phyloP scores from a whole-genome alignment of 2,329 filamentous ascomycete species.

The Fusarium newnesense region DNA sequence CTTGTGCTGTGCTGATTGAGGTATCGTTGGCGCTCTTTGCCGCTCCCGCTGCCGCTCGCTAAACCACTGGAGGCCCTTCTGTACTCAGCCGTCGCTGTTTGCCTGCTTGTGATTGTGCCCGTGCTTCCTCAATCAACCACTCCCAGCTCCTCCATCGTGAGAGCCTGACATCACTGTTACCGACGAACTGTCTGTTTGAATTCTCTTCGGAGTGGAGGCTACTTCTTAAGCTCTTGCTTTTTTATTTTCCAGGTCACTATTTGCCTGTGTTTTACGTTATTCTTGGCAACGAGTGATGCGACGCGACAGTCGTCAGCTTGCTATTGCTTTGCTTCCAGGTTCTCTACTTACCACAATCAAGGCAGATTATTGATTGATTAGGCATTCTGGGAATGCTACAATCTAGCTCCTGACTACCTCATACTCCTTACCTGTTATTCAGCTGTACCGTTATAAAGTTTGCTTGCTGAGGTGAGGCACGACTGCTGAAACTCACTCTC shows the following conservation, averaged over 20 bases:
- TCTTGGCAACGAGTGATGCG: conserved; percentile 11
- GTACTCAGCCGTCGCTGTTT: not conserved
- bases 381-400: conserved; percentile 33
- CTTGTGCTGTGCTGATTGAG: not conserved
- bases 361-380: conserved; percentile 7
- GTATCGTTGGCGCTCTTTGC: conserved; percentile 15
- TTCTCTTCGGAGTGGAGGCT: not conserved
- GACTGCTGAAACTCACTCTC: conserved; percentile 20
- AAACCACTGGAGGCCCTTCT: conserved; percentile 4
- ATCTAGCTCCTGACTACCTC: not conserved
- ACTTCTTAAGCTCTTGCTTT: not conserved
- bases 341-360: conserved; percentile 2
- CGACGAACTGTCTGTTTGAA: conserved; percentile 8
- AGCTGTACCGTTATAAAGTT: conserved; percentile 4
- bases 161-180: conserved; percentile 32
- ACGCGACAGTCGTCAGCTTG: conserved; percentile 10
- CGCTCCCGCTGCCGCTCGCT: conserved; percentile 37
- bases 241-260: not conserved
- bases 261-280: not conserved
- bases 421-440: not conserved
- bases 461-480: conserved; percentile 4
- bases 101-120: conserved; percentile 1
- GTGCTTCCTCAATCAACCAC: conserved; percentile 5
- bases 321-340: conserved; percentile 2
- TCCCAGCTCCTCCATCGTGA: conserved; percentile 8